Base-by-base conservation (phyloP, 306 rosid species). In the Vigna unguiculata region DNA sequence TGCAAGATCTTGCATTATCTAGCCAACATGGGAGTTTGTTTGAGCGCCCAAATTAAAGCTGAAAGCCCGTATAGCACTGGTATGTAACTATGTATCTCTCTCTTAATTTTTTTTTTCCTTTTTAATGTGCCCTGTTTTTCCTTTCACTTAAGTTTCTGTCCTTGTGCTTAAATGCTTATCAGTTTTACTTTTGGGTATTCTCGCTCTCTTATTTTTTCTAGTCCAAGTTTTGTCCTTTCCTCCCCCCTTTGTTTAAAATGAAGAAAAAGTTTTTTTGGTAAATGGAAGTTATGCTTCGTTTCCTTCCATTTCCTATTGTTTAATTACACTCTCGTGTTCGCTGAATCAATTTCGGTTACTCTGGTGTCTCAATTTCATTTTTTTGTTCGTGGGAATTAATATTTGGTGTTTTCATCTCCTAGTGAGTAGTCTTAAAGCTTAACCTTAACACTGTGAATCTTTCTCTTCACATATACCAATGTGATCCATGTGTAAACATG, bases 21-120 rank as follows among this genome's bases (percentile, higher is more conserved):
- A 43, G 48, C 48, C 16, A 80, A 72, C 53, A 90, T 90, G 93
- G 93, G 93, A 70, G 58, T 75, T 79, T 90, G 93, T 86, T 82
- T 82, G 61, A 87, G 91, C 20, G 81, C 90, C 55, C 87, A 65
- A 82, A 74, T 86, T 48, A 87, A 71, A 80, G 88, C 87, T 28
- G 91, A 82, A 71, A 84, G 83, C 74, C 85, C 85, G 9, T 82
- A 63, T 24, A 80, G 64, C 63, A 82, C 88, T 78, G 93, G 93
- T 77, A 43, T 43, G 48, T 12, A 43, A 11, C 48, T 12, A 43
- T 43, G 15, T 4, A 43, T 43, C 48, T 12, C 13, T 0, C 13
- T 5, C 48, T 43, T 43, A 3, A 12, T 43, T 43, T 30, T 41
- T 24, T 24, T 65, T 20, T 32, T 21, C 1, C 41, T n/a, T 14